Conservation (phyloP, 164 flowering plant species). For the Chimonanthus praecox region DNA sequence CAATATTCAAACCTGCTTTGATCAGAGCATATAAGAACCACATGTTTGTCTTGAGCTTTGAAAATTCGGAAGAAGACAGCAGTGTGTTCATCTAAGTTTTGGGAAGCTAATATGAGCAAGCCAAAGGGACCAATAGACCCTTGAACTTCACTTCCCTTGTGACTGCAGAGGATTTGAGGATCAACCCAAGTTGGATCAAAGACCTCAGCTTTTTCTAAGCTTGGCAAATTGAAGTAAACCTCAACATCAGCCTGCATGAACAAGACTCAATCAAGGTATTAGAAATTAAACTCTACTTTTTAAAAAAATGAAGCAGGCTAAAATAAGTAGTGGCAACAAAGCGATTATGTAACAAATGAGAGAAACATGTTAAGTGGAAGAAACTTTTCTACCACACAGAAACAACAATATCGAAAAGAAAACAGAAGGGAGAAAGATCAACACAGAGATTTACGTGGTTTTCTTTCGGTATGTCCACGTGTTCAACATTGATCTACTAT, state of each 20-base stretch:
- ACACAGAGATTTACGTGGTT: no score
- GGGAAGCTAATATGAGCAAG: constrained; percentile 64
- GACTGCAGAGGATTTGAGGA: constrained; percentile 47
- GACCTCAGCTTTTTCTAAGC: constrained; percentile 57
- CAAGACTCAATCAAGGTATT: background rate
- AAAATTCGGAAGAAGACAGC: constrained; percentile 79
- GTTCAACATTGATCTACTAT: no score
- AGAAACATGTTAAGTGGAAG: no score
- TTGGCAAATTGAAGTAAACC: constrained; percentile 48
- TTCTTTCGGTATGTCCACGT: no score
- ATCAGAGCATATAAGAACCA: constrained; percentile 84
- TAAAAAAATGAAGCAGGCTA: no score
- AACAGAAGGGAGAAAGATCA: no score
- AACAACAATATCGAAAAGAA: no score
- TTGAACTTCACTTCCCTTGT: constrained; percentile 40
- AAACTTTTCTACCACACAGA: no score
- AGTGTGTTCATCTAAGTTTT: constrained; percentile 53
- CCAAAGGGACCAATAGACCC: constrained; percentile 95
- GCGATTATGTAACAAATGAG: no score
- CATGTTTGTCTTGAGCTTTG: constrained; percentile 38
- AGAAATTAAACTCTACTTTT: no score
- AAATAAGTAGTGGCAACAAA: no score
- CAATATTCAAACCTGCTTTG: constrained; percentile 39
- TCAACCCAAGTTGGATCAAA: constrained; percentile 61
- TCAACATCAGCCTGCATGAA: constrained; percentile 65